phyloP scores from a whole-genome alignment of 345 rosid genomes.

The Lepidium aucheri region DNA sequence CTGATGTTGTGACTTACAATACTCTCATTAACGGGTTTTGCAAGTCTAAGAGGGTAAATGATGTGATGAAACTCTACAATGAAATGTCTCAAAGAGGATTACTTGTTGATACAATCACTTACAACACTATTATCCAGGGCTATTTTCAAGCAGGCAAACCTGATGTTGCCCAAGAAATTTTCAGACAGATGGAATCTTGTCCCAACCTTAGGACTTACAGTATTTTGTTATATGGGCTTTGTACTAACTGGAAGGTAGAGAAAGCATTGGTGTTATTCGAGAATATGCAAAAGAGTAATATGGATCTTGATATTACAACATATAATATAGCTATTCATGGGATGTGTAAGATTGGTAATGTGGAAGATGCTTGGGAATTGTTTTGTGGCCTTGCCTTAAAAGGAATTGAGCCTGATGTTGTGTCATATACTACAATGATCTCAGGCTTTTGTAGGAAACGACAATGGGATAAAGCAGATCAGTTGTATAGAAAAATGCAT shows the following conservation, averaged over 20 bases:
- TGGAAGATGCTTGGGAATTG: slow-evolving; percentile 27
- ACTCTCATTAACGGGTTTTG: slow-evolving; percentile 31
- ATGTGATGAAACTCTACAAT: slow-evolving; percentile 16
- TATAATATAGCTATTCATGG: slow-evolving; percentile 30
- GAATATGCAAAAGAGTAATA: slow-evolving; percentile 13
- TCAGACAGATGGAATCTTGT: slow-evolving; percentile 20
- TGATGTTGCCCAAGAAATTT: slow-evolving; percentile 18
- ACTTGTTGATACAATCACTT: slow-evolving; percentile 19
- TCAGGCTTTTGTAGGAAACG: slow-evolving; percentile 25
- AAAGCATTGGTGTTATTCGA: slow-evolving; percentile 23
- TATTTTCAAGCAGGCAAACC: slow-evolving; percentile 20
- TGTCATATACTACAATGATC: slow-evolving; percentile 26
- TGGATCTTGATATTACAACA: slow-evolving; percentile 5
- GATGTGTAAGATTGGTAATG: slow-evolving; percentile 26
- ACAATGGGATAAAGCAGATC: slow-evolving; percentile 17
- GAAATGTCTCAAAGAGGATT: slow-evolving; percentile 22
- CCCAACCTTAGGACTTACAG: slow-evolving; percentile 18
- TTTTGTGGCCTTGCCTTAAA: slow-evolving; percentile 1
- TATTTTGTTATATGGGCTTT: slow-evolving; percentile 29
- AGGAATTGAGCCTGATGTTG: slow-evolving; percentile 22
- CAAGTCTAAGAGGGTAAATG: slow-evolving; percentile 22
- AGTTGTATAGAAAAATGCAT: slow-evolving; percentile 26
- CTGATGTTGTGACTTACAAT: slow-evolving; percentile 21
- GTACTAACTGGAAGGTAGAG: slow-evolving; percentile 15
- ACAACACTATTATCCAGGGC: slow-evolving; percentile 25